Evolutionary conservation across 805 yeast genomes (phyloP), one percentile per base, ranked within the genome.

Genomic region (Schizosaccharomyces osmophilus): DNA sequence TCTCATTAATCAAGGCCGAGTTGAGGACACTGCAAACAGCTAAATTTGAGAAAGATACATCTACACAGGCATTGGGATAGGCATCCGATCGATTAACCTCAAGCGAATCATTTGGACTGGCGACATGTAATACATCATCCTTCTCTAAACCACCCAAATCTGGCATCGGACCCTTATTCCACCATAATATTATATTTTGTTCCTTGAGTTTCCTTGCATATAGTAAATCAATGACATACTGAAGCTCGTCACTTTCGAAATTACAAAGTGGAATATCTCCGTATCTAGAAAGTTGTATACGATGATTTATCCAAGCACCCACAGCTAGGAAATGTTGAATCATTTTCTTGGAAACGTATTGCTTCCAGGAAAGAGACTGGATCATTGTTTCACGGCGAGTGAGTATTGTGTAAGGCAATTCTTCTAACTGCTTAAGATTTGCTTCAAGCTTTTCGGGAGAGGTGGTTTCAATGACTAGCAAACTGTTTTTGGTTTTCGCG

Each of bases 221-320:
- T 62, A 82, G 82, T 54, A 90, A 78, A 70, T 93, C 99, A 63
- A 90, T 84, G 66, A 88, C 74, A 66, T 80, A 85, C 0, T 85
- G 83, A 71, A 83, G 76, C 64, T 86, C 84, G 63, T 85, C 90
- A n/a, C 82, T 75, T 64, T 81, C 82, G 65, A 90, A 72, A 67
- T 93, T 90, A 68, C 97, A 87, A 43, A 93, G 69, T 1, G 98
- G 98, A 60, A 93, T 79, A 62, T 84, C 82, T 51, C 90, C 80
- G 68, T 84, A 87, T 63, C 78, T 77, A 0, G 97, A 77, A 61
- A 87, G 70, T 0, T 80, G 74, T 22, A 82, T 76, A 72, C 87
- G 74, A 66, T 83, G 83, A 48, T 77, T 74, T 36, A 88, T 68
- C 85, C 95, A 84, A 1, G 82, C 74, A 0, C 93, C 84, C 57